These are phyloP conservation scores for Amylocystis lapponica DNA, from an alignment of 768 basidiomycete species.

Conservation along the genomic window DNA sequence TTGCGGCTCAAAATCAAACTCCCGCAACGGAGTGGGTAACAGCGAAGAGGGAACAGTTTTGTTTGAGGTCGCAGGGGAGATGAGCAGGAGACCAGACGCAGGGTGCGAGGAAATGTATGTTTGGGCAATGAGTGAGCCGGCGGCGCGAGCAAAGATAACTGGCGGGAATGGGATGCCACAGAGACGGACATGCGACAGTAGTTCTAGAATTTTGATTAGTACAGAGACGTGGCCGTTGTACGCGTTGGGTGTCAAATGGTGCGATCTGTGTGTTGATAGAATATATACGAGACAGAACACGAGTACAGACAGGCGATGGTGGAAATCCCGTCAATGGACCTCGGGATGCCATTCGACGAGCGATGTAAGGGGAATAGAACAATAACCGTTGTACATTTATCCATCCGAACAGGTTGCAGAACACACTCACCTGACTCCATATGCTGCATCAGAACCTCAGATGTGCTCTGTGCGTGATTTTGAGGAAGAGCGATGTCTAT, in stretches of 20 bases:
- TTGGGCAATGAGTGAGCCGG: slow-evolving; percentile 53
- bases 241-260: not conserved
- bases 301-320: not conserved
- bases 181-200: slow-evolving; percentile 36
- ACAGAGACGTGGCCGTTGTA: not conserved
- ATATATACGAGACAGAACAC: not conserved
- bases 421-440: slow-evolving; percentile 34
- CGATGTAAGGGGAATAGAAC: too few relatives aligned
- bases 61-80: slow-evolving; percentile 47
- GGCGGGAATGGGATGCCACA: slow-evolving; percentile 50
- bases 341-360: too few relatives aligned
- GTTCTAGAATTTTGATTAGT: slow-evolving; percentile 25
- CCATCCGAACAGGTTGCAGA: too few relatives aligned
- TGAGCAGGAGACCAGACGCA: slow-evolving; percentile 54
- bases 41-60: slow-evolving; percentile 22
- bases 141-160: slow-evolving; percentile 45
- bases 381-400: too few relatives aligned
- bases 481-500: slow-evolving; percentile 31
- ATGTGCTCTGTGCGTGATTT: slow-evolving; percentile 3
- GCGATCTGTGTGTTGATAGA: not conserved
- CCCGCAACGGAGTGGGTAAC: slow-evolving; percentile 34
- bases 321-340: too few relatives aligned
- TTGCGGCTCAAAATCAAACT: slow-evolving; percentile 56
- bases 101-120: slow-evolving; percentile 66
- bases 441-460: slow-evolving; percentile 30